These are phyloP conservation scores for Papiliotrema nemorosa DNA, from an alignment of 1,284 basidiomycete genomes.

Conservation along the genomic window DNA sequence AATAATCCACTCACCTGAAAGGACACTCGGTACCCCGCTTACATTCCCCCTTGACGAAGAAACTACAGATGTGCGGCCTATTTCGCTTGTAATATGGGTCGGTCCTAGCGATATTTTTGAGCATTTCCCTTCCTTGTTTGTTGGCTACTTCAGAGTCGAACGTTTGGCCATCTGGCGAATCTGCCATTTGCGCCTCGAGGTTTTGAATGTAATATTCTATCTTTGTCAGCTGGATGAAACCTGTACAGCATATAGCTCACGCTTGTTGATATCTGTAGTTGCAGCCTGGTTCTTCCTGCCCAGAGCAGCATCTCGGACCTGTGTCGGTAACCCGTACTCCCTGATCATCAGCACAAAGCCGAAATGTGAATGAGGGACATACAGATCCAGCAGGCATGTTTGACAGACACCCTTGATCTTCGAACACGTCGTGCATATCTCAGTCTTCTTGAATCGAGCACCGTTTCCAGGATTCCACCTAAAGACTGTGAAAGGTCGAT, in stretches of 20 bases:
- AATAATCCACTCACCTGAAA: constrained; percentile 60
- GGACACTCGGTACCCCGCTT: constrained; percentile 88
- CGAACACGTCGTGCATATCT: constrained; percentile 96
- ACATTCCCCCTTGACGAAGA: constrained; percentile 94
- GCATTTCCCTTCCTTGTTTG: constrained; percentile 87
- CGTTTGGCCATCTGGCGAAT: constrained; percentile 38
- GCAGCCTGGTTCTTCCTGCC: constrained; percentile 84
- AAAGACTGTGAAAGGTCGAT: constrained; percentile 93
- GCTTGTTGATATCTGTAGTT: constrained; percentile 88
- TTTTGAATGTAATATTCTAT: constrained; percentile 94
- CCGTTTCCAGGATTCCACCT: constrained; percentile 95
- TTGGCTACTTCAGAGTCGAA: constrained; percentile 66
- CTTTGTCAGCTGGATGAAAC: neutral
- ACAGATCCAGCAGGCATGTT: constrained; percentile 89
- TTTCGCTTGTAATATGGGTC: constrained; percentile 98
- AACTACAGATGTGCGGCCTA: constrained; percentile 87
- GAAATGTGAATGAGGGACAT: too few species aligned
- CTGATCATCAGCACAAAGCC: constrained; percentile 22
- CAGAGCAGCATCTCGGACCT: constrained; percentile 94
- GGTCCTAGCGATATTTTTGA: constrained; percentile 86
- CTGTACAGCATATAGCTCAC: constrained; percentile 28
- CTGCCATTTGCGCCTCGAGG: constrained; percentile 64
- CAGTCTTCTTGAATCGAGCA: constrained; percentile 93
- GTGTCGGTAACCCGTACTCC: constrained; percentile 92
- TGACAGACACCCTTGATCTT: constrained; percentile 99